Conservation (phyloP, 2,329 filamentous ascomycete genomes). For the Pseudocercospora cruenta region DNA sequence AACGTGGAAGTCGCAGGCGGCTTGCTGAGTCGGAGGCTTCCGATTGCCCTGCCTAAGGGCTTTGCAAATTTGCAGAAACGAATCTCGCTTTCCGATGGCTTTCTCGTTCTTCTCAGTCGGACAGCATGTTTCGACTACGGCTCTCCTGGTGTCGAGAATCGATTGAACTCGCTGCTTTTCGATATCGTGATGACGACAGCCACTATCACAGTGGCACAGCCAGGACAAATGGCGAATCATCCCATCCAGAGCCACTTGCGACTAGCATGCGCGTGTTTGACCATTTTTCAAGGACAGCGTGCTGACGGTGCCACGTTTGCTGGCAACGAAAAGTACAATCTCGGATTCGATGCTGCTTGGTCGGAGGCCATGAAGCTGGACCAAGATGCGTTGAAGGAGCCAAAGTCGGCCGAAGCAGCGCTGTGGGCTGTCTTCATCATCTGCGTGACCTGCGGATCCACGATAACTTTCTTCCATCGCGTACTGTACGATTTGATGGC, state of each 20-base stretch:
- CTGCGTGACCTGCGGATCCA: conserved; percentile 38
- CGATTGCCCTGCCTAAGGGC: conserved; percentile 39
- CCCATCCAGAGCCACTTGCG: conserved; percentile 38
- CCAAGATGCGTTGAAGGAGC: conserved; percentile 33
- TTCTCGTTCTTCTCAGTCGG: conserved; percentile 35
- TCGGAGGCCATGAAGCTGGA: conserved; percentile 36
- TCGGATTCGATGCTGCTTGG: conserved; percentile 39
- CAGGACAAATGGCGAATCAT: conserved; percentile 28
- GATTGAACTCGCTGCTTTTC: conserved; percentile 37
- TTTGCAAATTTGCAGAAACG: conserved; percentile 36
- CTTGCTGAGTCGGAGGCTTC: conserved; percentile 28
- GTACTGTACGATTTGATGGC: conserved; percentile 32
- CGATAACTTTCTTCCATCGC: conserved; percentile 30
- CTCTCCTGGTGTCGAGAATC: conserved; percentile 35
- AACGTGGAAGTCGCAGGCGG: conserved; percentile 20
- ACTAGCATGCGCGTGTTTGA: conserved; percentile 39
- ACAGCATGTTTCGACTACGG: conserved; percentile 41
- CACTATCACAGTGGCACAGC: conserved; percentile 19
- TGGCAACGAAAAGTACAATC: conserved; percentile 33
- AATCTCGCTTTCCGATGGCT: conserved; percentile 33
- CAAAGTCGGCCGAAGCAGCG: conserved; percentile 38
- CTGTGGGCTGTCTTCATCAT: conserved; percentile 41
- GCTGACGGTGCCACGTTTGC: conserved; percentile 36
- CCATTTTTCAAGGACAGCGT: conserved; percentile 38
- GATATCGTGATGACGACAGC: conserved; percentile 37